phyloP scores from a whole-genome alignment of 176 grass and related monocot species.

The Aegilops umbellulata region DNA sequence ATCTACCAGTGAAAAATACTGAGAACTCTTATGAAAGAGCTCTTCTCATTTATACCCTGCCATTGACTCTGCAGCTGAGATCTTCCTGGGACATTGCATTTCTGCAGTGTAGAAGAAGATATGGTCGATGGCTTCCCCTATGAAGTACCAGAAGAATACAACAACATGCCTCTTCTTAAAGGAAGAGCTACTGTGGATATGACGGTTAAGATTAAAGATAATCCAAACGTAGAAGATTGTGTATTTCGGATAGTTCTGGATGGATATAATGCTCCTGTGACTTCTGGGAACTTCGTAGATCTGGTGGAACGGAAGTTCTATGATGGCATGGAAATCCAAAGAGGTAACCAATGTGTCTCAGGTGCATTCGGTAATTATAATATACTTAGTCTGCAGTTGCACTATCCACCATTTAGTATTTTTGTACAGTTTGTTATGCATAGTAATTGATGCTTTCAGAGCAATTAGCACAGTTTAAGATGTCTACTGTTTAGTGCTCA shows the following conservation, averaged over 20 bases:
- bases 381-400: background rate
- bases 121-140: slow-evolving; percentile 95
- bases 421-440: background rate
- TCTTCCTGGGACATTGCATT: slow-evolving; percentile 95
- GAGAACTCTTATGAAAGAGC: slow-evolving; percentile 45
- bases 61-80: slow-evolving; percentile 99
- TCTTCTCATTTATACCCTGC: slow-evolving; percentile 94
- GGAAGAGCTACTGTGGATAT: slow-evolving; percentile 94
- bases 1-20: slow-evolving; percentile 37
- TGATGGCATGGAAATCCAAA: slow-evolving; percentile 99
- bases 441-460: background rate
- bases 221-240: slow-evolving; percentile 83
- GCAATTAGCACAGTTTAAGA: background rate
- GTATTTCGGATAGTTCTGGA: slow-evolving; percentile 94
- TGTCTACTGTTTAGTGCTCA: background rate
- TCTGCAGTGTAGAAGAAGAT: slow-evolving; percentile 99
- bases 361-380: background rate
- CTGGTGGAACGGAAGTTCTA: slow-evolving; percentile 92
- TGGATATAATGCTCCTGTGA: slow-evolving; percentile 93
- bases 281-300: slow-evolving; percentile 92
- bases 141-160: slow-evolving; percentile 91
- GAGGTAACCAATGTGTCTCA: slow-evolving; percentile 41
- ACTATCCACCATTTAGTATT: background rate
- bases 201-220: slow-evolving; percentile 98
- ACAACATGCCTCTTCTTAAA: slow-evolving; percentile 89